Conservation (phyloP, 148 eudicot species). For the Rhododendron ferrugineum region DNA sequence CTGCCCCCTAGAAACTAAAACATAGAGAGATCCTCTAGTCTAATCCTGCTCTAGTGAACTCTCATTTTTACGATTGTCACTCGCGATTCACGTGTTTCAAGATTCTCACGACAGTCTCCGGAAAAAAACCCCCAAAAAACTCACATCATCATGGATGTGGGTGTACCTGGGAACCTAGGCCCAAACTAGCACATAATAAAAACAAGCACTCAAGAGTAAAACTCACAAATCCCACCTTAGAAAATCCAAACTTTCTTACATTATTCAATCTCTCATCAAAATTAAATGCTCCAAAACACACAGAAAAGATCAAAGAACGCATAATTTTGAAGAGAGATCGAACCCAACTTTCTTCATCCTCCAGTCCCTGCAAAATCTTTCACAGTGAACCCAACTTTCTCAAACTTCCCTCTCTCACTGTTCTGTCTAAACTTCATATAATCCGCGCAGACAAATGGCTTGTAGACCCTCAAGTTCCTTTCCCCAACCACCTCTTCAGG, state of each 20-base stretch:
- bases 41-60: background rate
- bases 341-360: background rate
- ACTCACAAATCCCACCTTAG: background rate
- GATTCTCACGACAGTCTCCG: background rate
- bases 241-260: background rate
- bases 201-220: background rate
- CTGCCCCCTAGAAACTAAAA: background rate
- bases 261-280: background rate
- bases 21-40: background rate
- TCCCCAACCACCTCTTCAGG: slow-evolving; percentile 77
- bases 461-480: slow-evolving; percentile 45
- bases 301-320: background rate
- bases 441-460: slow-evolving; percentile 54
- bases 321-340: no score
- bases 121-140: no score
- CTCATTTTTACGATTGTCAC: background rate
- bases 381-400: slow-evolving; percentile 59
- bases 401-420: slow-evolving; percentile 61
- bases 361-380: slow-evolving; percentile 59
- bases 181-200: background rate
- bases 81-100: background rate
- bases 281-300: background rate
- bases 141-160: background rate
- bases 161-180: background rate
- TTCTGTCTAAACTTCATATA: slow-evolving; percentile 61